Base-by-base conservation (phyloP, 2,329 filamentous ascomycete genomes). In the Colletotrichum sp. region DNA sequence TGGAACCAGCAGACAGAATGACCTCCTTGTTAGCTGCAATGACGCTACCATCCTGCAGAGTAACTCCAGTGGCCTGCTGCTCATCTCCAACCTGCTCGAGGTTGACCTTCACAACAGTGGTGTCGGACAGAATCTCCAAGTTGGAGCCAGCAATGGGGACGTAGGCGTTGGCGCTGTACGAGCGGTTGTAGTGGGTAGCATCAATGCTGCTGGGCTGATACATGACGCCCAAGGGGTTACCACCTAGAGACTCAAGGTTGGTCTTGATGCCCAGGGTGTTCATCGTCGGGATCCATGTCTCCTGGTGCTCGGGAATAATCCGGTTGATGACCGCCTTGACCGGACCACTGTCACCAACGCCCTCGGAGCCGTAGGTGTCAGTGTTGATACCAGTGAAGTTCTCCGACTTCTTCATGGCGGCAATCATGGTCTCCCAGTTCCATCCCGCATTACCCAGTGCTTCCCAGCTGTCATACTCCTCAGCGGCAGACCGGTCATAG, bases 151-250 rank as follows among this genome's bases (percentile, higher is more conserved):
- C 83, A n/a, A 85, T 79, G 6, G 85, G 81, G 0, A 87, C 81
- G 74, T 90, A 90, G 3, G 84, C 84, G 59, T 85, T 87, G 68
- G 82, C 77, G 28, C 84, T 83, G 80, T 90, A 91, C 4, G 88
- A 90, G 39, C 90, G 84, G 24, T 83, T 86, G 77, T 88, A 90
- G 55, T 86, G 84, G 6, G 83, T 84, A 12, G 85, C 84, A 60
- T 88, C 84, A 48, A 91, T 86, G 72, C 86, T 89, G 77, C 85
- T 88, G 12, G 90, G 84, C 74, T 89, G 88, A 39, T 85, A 86
- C 81, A 87, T 88, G 8, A 88, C 88, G 8, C 90, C 90, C 5
- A 90, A 80, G 16, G 86, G 87, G 64, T 88, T 85, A 3, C 90
- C 90, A 16, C 85, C 84, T 3, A 91, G 83, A 10, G 88, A 89